Base-by-base conservation (phyloP, 306 rosid species). In the Erythrophleum fordii region DNA sequence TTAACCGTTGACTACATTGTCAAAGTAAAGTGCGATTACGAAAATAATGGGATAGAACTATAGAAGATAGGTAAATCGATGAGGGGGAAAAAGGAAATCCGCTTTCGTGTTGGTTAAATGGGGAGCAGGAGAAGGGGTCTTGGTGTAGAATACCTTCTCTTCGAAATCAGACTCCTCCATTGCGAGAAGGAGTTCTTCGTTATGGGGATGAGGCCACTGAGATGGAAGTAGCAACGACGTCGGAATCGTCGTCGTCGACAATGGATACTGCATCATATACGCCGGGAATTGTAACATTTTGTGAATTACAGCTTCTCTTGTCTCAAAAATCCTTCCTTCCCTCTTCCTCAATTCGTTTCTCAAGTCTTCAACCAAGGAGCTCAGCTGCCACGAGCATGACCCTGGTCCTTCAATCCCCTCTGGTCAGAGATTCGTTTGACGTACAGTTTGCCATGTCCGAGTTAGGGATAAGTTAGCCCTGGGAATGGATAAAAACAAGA, bases 121-220 rank as follows among this genome's bases (percentile, higher is more conserved):
- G 45, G 25, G 14, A 35, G 28, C 12, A 18, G 4, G 44, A 34
- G 17, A 13, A 12, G 10, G 59, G 10, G 58, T 55, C 0, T 6
- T 2, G 61, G 29, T 22, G 12, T 35, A 22, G 53, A 34, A 61
- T 49, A 92, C 97, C 98, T 95, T 91, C 25, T 95, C 95, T 82
- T 90, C 97, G 58, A 82, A 95, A 61, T 91, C 97, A 77, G 97
- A 81, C 75, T 95, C 97, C 69, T 95, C 98, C 93, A 91, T 81
- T 69, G 97, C 93, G 62, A 94, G 95, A 45, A 92, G 93, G 37
- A 94, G 90, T 66, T 94, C 98, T 69, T 94, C 97, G 84, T 82
- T 92, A 16, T 92, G 97, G 49, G 94, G 91, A 41, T 90, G 98
- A 6, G 97, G 97, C 97, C 97, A 94, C 56, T 94, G 98, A 56